These are phyloP conservation scores for Penicillium subrubescens DNA, from an alignment of 495 filamentous ascomycete genomes.

Conservation along the genomic window DNA sequence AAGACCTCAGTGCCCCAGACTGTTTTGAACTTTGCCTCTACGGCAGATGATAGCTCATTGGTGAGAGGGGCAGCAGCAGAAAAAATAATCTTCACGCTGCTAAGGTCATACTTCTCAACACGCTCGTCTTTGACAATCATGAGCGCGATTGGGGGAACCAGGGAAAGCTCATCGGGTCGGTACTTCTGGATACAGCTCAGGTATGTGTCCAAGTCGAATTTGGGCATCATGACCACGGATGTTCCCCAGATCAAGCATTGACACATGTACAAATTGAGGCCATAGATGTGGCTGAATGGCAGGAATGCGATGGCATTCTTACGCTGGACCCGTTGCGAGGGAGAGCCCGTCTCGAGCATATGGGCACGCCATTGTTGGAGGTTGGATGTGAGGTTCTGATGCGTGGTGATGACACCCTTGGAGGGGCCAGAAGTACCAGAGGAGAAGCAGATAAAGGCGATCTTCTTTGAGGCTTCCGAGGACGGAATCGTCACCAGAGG, in stretches of 20 bases:
- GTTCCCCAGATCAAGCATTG: conserved; percentile 26
- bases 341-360: conserved; percentile 15
- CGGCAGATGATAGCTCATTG: conserved; percentile 60
- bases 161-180: conserved; percentile 23
- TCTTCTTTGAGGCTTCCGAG: conserved; percentile 14
- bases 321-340: conserved; percentile 35
- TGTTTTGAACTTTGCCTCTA: conserved; percentile 56
- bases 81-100: conserved; percentile 69
- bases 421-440: conserved; percentile 29
- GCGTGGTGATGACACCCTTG: conserved; percentile 64
- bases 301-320: conserved; percentile 72
- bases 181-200: conserved; percentile 26
- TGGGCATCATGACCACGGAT: conserved; percentile 64
- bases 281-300: conserved; percentile 90
- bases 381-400: conserved; percentile 76
- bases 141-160: conserved; percentile 75
- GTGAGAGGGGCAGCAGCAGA: conserved; percentile 82
- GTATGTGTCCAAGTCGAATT: conserved; percentile 66
- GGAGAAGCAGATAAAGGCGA: conserved; percentile 26
- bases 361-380: conserved; percentile 33
- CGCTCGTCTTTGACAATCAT: conserved; percentile 69
- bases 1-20: conserved; percentile 54
- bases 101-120: conserved; percentile 71
- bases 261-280: conserved; percentile 36
- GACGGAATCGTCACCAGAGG: conserved; percentile 11